Evolutionary conservation across 768 basidiomycete genomes (phyloP).

Genomic region (Trametes cinnabarina): DNA sequence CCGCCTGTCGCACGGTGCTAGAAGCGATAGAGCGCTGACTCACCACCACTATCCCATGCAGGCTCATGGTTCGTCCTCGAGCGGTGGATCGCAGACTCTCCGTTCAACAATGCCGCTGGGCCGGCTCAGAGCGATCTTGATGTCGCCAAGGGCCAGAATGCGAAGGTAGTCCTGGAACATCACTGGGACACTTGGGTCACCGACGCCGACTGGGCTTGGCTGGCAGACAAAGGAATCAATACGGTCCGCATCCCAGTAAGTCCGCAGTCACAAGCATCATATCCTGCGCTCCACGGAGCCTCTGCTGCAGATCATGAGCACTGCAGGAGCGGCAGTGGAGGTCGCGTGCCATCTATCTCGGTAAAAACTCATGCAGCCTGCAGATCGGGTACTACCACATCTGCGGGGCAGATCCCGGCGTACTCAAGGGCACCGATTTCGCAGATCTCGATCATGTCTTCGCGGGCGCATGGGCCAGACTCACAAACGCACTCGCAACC

Average conservation of each 20-base stretch:
- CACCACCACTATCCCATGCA: slow-evolving; percentile 24
- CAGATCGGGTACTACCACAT: slow-evolving; percentile 77
- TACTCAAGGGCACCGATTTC: slow-evolving; percentile 68
- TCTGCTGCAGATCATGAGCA: background rate
- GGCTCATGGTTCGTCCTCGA: slow-evolving; percentile 82
- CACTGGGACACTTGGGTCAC: slow-evolving; percentile 59
- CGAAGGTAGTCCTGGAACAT: slow-evolving; percentile 41
- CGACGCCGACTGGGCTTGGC: slow-evolving; percentile 53
- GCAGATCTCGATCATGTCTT: slow-evolving; percentile 47
- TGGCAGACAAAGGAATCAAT: slow-evolving; percentile 52
- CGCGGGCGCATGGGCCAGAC: slow-evolving; percentile 64
- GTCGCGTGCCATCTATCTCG: background rate
- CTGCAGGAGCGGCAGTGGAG: background rate
- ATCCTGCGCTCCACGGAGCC: background rate
- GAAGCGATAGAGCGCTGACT: background rate
- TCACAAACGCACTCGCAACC: slow-evolving; percentile 55
- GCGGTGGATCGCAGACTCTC: slow-evolving; percentile 65
- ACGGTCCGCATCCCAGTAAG: slow-evolving; percentile 61
- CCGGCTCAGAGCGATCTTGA: slow-evolving; percentile 70
- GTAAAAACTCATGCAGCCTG: background rate
- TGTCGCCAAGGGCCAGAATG: slow-evolving; percentile 53
- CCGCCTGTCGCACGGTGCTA: background rate
- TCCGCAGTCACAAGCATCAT: background rate
- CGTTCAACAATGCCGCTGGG: slow-evolving; percentile 50
- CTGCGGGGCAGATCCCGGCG: slow-evolving; percentile 54